A percentile compares a stretch with the other conserved stretches of the same genome.
phyloP scores from a whole-genome alignment of 495 filamentous ascomycete species.

The Symbiotaphrina buchneri region DNA sequence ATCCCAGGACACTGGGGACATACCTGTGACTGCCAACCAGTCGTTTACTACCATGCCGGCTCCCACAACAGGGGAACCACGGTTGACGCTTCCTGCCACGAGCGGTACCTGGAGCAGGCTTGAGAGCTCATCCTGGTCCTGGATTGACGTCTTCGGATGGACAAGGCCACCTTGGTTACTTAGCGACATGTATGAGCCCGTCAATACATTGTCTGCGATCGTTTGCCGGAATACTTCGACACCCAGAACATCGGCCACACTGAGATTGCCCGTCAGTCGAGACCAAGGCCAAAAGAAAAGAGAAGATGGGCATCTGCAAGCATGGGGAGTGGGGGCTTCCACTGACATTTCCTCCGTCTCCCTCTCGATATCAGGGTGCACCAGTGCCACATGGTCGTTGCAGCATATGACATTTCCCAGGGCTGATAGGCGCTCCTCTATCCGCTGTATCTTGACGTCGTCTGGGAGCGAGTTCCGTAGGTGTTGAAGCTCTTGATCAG shows the following conservation, averaged over 20 bases:
- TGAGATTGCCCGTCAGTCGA: conserved; percentile 6
- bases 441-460: conserved; percentile 71
- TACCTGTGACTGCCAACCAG: conserved; percentile 80
- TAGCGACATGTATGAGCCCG: conserved; percentile 86
- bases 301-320: not conserved
- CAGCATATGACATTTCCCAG: conserved; percentile 90
- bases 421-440: conserved; percentile 91
- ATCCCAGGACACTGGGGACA: conserved; percentile 3
- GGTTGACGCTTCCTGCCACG: conserved; percentile 82
- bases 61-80: conserved; percentile 81
- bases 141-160: conserved; percentile 87
- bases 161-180: conserved; percentile 94
- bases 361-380: conserved; percentile 5
- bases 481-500: conserved; percentile 95
- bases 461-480: conserved; percentile 86
- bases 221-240: conserved; percentile 98
- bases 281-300: not conserved
- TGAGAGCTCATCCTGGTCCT: conserved; percentile 93
- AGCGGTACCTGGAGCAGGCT: conserved; percentile 86
- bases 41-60: conserved; percentile 99
- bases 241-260: conserved; percentile 82
- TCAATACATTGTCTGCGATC: conserved; percentile 87
- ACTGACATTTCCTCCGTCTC: conserved; percentile 57
- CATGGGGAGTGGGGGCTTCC: not conserved
- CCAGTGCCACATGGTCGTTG: conserved; percentile 87